Percentiles rank a stretch among this genome's conserved stretches.
Evolutionary conservation across 2,329 filamentous ascomycete species (phyloP).

Genomic region (Chaetomium olivaceum): DNA sequence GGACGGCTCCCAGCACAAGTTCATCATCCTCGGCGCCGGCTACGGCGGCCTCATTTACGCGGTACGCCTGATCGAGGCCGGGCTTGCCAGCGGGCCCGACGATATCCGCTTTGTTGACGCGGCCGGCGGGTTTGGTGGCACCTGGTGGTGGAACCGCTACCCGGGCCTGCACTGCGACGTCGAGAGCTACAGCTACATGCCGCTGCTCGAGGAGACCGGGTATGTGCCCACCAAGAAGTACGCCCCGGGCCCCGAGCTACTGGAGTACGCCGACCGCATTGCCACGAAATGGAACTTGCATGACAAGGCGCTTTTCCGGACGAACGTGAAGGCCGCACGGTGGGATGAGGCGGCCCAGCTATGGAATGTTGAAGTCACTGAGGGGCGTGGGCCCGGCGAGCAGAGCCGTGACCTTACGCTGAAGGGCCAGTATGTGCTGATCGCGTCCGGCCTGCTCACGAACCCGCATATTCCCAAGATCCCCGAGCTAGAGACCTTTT

Average conservation of each 20-base stretch:
- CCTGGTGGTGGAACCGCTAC: slow-evolving; percentile 56
- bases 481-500: slow-evolving; percentile 45
- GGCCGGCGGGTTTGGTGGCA: slow-evolving; percentile 50
- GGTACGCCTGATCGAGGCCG: slow-evolving; percentile 40
- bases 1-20: slow-evolving; percentile 35
- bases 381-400: slow-evolving; percentile 35
- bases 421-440: slow-evolving; percentile 43
- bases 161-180: slow-evolving; percentile 57
- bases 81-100: slow-evolving; percentile 35
- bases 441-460: slow-evolving; percentile 44
- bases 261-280: slow-evolving; percentile 47
- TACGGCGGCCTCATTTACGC: slow-evolving; percentile 40
- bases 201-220: slow-evolving; percentile 59
- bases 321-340: slow-evolving; percentile 39
- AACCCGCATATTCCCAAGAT: slow-evolving; percentile 47
- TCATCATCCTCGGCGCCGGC: slow-evolving; percentile 41
- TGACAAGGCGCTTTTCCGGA: slow-evolving; percentile 49
- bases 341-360: slow-evolving; percentile 44
- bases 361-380: slow-evolving; percentile 31
- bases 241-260: slow-evolving; percentile 42
- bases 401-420: slow-evolving; percentile 37
- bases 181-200: slow-evolving; percentile 61
- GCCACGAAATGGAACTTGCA: slow-evolving; percentile 47
- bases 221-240: slow-evolving; percentile 56
- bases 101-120: slow-evolving; percentile 47